Percentiles rank a stretch among this genome's conserved stretches.
Conservation (phyloP, 139 green algal genomes). For the Zygnema circumcarinatum region DNA sequence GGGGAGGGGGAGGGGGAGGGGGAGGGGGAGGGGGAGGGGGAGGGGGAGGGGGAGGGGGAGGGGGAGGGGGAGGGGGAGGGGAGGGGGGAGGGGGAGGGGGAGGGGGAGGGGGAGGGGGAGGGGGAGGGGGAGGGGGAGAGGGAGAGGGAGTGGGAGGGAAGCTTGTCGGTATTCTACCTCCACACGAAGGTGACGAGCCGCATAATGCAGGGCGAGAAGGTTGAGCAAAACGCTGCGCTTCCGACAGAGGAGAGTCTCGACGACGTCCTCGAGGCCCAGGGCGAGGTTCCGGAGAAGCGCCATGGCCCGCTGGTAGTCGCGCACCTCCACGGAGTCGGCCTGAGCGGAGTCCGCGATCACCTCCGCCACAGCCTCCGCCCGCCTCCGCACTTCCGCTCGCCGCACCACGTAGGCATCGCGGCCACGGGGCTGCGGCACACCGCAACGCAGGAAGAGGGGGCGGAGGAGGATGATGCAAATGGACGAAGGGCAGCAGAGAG, state of each 20-base stretch:
- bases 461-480: too few relatives aligned
- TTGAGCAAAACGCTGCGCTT: slow-evolving; percentile 29
- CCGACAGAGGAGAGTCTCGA: background rate
- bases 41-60: slow-evolving; percentile 9
- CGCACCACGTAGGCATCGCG: slow-evolving; percentile 13
- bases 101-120: too few relatives aligned
- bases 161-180: too few relatives aligned
- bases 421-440: too few relatives aligned
- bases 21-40: background rate
- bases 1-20: too few relatives aligned
- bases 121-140: too few relatives aligned
- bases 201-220: slow-evolving; percentile 20
- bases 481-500: too few relatives aligned
- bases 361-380: slow-evolving; percentile 1
- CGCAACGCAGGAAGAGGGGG: too few relatives aligned
- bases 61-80: slow-evolving; percentile 2
- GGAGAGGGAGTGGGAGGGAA: too few relatives aligned
- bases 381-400: background rate
- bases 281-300: background rate
- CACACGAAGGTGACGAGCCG: background rate
- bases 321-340: slow-evolving; percentile 15
- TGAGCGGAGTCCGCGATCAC: background rate
- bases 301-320: slow-evolving; percentile 10
- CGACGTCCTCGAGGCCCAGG: background rate
- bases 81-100: slow-evolving; percentile 6